Base-by-base conservation (phyloP, 345 rosid species). In the Corchorus olitorius region DNA sequence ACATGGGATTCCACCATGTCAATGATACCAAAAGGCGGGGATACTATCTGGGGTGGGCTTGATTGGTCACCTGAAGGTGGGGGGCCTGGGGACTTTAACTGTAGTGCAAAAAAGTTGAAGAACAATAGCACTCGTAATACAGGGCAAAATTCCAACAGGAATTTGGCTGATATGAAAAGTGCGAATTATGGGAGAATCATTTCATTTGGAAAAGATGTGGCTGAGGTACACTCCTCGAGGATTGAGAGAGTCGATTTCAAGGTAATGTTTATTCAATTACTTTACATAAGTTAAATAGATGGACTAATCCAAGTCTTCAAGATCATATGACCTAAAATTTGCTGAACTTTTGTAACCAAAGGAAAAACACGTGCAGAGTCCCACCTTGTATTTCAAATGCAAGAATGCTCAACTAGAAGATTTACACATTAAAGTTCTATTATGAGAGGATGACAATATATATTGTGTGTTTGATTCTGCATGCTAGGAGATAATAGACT, bases 1-100 rank as follows among this genome's bases (percentile, higher is more conserved):
- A 86, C 92, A 35, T 90, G 94, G 91, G 92, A 90, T 79, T 83
- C 94, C 74, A 85, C 94, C 45, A 81, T 87, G 89, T 90, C 94
- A 52, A 90, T 90, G 92, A 81, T 90, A 78, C 94, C 91, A 15
- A 88, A 86, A 82, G 94, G 94, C 10, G 94, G 94, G 73, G 94
- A 87, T 3, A 86, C 91, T 33, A 82, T 90, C 41, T 90, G 92
- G 94, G 94, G 94, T 15, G 83, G 82, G 63, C 86, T 87, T 70
- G 92, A 87, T 81, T 87, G 89, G 92, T 86, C 94, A 39, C 91
- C 94, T 60, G 92, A 90, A 79, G 88, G 77, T 50, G 76, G 20
- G 34, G 43, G 43, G 27, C 27, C 43, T 52, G 72, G 27, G 27
- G 27, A 27, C 62, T 80, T 78, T 79, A 65, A 27, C 33, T 77